Percentiles rank a stretch among this genome's conserved stretches.
phyloP scores from a whole-genome alignment of 345 rosid genomes.

The Hirschfeldia incana region DNA sequence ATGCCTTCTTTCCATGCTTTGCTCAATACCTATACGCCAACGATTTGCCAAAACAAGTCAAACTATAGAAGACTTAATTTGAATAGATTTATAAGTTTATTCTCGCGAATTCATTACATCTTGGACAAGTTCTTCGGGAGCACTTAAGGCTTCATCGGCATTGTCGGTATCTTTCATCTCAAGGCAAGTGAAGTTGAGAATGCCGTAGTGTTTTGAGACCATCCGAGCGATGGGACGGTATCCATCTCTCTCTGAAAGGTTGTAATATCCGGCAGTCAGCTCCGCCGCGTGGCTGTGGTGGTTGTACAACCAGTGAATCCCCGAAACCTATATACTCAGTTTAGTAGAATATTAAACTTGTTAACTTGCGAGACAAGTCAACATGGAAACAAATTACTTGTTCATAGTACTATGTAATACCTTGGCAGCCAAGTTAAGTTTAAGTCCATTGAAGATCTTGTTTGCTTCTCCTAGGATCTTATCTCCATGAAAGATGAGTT shows the following conservation, averaged over 20 bases:
- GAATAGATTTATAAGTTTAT: not conserved
- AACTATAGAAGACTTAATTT: not conserved
- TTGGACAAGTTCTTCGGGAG: slow-evolving; percentile 75
- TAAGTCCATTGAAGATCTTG: slow-evolving; percentile 60
- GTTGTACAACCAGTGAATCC: slow-evolving; percentile 85
- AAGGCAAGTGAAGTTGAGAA: slow-evolving; percentile 75
- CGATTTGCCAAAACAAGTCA: not conserved
- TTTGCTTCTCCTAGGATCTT: slow-evolving; percentile 79
- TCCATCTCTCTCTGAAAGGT: no score
- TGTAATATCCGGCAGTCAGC: no score
- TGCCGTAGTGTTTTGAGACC: no score
- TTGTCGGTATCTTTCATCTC: slow-evolving; percentile 58
- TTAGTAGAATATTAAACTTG: no score
- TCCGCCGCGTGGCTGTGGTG: slow-evolving; percentile 74
- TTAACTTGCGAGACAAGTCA: no score
- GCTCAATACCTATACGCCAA: slow-evolving; percentile 62
- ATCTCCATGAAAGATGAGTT: slow-evolving; percentile 70
- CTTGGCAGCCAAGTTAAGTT: slow-evolving; percentile 43
- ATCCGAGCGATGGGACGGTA: no score
- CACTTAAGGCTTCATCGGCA: slow-evolving; percentile 49
- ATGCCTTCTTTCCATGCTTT: slow-evolving; percentile 68
- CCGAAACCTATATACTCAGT: slow-evolving; percentile 51
- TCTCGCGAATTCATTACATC: not conserved
- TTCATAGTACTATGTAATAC: no score
- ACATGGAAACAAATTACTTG: no score